Evolutionary conservation across 2,329 filamentous ascomycete species (phyloP).

Genomic region (Seiridium unicorne): DNA sequence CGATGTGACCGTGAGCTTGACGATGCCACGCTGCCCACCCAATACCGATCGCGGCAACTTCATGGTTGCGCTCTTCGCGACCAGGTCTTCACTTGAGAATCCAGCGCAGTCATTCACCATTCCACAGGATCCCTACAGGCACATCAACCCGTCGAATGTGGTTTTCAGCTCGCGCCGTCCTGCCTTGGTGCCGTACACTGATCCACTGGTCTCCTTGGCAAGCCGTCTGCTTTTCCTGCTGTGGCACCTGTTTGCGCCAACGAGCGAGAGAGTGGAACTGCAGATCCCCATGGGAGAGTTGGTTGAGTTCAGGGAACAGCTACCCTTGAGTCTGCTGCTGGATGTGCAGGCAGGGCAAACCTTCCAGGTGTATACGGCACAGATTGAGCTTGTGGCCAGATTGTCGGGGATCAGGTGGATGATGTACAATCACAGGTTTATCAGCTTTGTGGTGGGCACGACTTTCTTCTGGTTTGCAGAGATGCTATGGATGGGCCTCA

Average conservation of each 20-base stretch:
- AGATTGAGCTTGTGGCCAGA: constrained; percentile 69
- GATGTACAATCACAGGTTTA: constrained; percentile 80
- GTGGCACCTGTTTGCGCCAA: constrained; percentile 60
- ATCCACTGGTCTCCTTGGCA: constrained; percentile 63
- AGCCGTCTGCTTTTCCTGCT: constrained; percentile 63
- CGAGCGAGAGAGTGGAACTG: constrained; percentile 60
- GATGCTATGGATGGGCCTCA: constrained; percentile 62
- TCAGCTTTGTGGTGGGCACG: constrained; percentile 68
- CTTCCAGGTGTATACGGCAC: constrained; percentile 74
- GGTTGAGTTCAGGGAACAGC: constrained; percentile 57
- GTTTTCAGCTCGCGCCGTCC: constrained; percentile 69
- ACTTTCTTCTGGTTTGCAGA: constrained; percentile 75
- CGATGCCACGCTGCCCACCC: constrained; percentile 72
- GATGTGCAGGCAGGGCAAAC: constrained; percentile 69
- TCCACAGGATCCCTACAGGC: constrained; percentile 25
- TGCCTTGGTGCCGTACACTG: constrained; percentile 76
- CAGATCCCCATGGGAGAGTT: constrained; percentile 71
- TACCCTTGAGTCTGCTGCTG: constrained; percentile 48
- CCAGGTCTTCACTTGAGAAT: constrained; percentile 43
- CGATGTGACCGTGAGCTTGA: constrained; percentile 74
- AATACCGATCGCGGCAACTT: constrained; percentile 87
- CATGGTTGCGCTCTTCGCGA: constrained; percentile 81
- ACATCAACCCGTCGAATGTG: constrained; percentile 38
- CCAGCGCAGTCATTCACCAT: constrained; percentile 20
- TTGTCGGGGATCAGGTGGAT: constrained; percentile 77